Conservation (phyloP, 495 filamentous ascomycete genomes). For the Stereocaulon alpinum region DNA sequence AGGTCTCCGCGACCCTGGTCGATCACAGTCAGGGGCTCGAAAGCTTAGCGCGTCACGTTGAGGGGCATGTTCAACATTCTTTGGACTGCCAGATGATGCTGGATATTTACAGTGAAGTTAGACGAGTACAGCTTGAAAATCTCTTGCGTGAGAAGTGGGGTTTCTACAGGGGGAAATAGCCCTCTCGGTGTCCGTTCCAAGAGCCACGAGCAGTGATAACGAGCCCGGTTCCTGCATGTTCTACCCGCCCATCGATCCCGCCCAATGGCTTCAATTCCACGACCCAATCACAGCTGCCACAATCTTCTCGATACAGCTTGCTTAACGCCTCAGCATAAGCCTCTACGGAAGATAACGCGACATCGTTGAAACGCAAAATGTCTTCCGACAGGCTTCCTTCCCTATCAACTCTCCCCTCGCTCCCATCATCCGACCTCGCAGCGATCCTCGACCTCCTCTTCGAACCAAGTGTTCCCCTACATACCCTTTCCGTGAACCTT, state of each 20-base stretch:
- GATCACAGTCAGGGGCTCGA: not conserved
- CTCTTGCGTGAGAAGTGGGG: not conserved
- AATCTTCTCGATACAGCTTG: not conserved
- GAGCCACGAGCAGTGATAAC: not conserved
- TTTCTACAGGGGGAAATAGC: not conserved
- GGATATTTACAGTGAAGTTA: not conserved
- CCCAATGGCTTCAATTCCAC: not conserved
- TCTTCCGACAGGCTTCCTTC: slow-evolving; percentile 35
- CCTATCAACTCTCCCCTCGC: slow-evolving; percentile 39
- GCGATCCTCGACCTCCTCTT: slow-evolving; percentile 73
- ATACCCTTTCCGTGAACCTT: slow-evolving; percentile 56
- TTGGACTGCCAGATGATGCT: not conserved
- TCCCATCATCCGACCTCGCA: slow-evolving; percentile 46
- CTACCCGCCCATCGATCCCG: slow-evolving; percentile 6
- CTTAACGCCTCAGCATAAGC: not conserved
- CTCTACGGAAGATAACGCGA: not conserved
- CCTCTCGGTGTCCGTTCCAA: not conserved
- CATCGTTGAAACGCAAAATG: slow-evolving; percentile 1
- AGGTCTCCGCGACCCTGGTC: slow-evolving; percentile 4
- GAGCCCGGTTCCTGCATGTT: slow-evolving; percentile 9
- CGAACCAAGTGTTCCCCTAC: slow-evolving; percentile 69
- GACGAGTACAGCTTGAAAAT: not conserved
- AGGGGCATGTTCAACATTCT: not conserved
- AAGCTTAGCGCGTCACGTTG: not conserved
- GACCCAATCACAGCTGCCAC: not conserved